A percentile compares a stretch with the other conserved stretches of the same genome.
phyloP scores from a whole-genome alignment of 371 early-diverging fungal genomes.

The Coemansia sp. region DNA sequence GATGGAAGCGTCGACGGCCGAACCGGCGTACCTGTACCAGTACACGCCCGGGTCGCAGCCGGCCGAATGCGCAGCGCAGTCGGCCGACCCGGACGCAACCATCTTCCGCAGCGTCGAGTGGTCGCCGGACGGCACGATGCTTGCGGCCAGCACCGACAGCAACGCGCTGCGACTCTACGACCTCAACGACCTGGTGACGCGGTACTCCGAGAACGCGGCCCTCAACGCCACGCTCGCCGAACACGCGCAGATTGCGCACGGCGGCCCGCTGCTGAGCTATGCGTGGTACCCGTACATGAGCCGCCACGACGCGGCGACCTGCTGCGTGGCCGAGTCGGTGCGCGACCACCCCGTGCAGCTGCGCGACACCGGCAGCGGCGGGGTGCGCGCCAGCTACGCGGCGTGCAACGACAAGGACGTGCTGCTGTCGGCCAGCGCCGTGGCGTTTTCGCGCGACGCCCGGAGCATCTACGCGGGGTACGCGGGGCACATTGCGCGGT shows the following conservation, averaged over 20 bases:
- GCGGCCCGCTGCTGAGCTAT: conserved; percentile 19
- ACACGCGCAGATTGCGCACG: conserved; percentile 8
- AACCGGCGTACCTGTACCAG: conserved; percentile 16
- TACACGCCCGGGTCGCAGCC: background rate
- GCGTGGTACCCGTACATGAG: conserved; percentile 41
- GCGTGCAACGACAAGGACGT: conserved; percentile 14
- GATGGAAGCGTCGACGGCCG: no score
- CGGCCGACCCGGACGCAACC: background rate
- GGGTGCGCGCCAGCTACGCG: conserved; percentile 32
- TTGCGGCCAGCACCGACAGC: conserved; percentile 25
- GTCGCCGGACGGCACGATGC: conserved; percentile 39
- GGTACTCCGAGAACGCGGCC: background rate
- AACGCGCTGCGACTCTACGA: conserved; percentile 26
- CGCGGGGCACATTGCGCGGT: conserved; percentile 6
- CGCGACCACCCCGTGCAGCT: conserved; percentile 40
- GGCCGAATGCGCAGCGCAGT: conserved; percentile 15
- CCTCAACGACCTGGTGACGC: background rate
- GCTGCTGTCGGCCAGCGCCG: conserved; percentile 19
- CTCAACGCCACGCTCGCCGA: no score
- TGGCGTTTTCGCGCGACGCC: conserved; percentile 17
- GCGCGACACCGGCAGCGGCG: conserved; percentile 18
- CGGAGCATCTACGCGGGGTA: conserved; percentile 16
- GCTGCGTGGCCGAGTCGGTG: conserved; percentile 19
- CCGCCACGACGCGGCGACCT: conserved; percentile 8
- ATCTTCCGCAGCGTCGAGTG: conserved; percentile 21